These are phyloP conservation scores for Diaporthe citri DNA, from an alignment of 2,329 filamentous ascomycete genomes.

Conservation along the genomic window DNA sequence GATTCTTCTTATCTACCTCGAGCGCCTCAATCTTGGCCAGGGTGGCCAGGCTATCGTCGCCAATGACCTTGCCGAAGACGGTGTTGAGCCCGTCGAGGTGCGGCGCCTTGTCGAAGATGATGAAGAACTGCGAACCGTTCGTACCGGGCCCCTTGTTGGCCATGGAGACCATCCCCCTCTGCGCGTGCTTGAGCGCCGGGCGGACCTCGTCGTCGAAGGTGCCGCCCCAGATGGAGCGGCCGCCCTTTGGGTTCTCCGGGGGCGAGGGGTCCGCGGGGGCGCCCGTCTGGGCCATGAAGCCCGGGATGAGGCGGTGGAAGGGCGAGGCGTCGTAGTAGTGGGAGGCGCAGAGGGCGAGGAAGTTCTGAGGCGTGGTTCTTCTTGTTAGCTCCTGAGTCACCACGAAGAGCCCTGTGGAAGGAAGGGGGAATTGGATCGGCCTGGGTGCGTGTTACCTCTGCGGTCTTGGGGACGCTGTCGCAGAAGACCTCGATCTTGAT, in stretches of 20 bases:
- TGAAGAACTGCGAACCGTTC: slow-evolving; percentile 86
- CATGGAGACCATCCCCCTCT: slow-evolving; percentile 80
- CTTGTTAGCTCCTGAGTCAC: not conserved
- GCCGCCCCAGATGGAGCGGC: slow-evolving; percentile 79
- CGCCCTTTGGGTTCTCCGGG: slow-evolving; percentile 74
- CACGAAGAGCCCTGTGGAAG: not conserved
- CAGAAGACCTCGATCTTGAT: slow-evolving; percentile 98
- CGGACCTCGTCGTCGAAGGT: slow-evolving; percentile 86
- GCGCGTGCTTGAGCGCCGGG: slow-evolving; percentile 75
- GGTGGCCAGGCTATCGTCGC: slow-evolving; percentile 73
- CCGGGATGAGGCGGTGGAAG: slow-evolving; percentile 84
- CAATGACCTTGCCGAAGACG: slow-evolving; percentile 81
- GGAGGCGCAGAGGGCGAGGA: slow-evolving; percentile 86
- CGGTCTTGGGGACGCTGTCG: slow-evolving; percentile 92
- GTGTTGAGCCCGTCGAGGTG: slow-evolving; percentile 89
- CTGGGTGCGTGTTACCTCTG: slow-evolving; percentile 70
- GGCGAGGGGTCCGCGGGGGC: slow-evolving; percentile 66
- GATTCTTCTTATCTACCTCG: slow-evolving; percentile 82
- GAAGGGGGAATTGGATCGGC: not conserved
- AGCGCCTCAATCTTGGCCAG: slow-evolving; percentile 79
- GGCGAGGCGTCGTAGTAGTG: slow-evolving; percentile 80
- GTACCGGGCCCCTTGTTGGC: slow-evolving; percentile 81
- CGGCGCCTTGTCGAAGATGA: slow-evolving; percentile 81
- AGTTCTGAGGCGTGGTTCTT: slow-evolving; percentile 71
- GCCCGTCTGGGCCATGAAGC: slow-evolving; percentile 86